Percentiles rank a stretch among this genome's conserved stretches.
Conservation (phyloP, 257 asterid genomes). For the Ilex aquifolium region DNA sequence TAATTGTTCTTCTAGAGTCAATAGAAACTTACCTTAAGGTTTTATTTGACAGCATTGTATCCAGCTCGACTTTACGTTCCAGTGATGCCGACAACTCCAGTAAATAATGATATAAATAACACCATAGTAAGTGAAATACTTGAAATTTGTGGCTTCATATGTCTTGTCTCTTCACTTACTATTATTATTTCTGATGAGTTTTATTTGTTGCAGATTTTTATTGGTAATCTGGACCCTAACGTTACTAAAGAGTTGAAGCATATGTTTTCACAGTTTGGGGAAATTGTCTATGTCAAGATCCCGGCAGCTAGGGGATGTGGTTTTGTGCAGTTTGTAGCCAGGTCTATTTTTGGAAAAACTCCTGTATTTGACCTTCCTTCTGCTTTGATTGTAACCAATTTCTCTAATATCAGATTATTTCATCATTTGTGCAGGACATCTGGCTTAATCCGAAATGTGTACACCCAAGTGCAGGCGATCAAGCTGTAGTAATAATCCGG, state of each 20-base stretch:
- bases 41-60: slow-evolving; percentile 52
- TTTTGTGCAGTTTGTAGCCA: slow-evolving; percentile 79
- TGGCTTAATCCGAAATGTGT: too few species aligned
- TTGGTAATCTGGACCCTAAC: slow-evolving; percentile 84
- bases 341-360: slow-evolving; percentile 30
- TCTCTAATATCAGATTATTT: neutral
- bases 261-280: slow-evolving; percentile 76
- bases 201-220: slow-evolving; percentile 51
- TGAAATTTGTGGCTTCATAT: slow-evolving; percentile 5
- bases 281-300: slow-evolving; percentile 74
- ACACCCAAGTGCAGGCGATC: too few species aligned
- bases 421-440: slow-evolving; percentile 42
- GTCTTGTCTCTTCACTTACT: slow-evolving; percentile 1
- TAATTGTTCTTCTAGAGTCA: too few species aligned
- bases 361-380: too few species aligned
- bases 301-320: slow-evolving; percentile 89
- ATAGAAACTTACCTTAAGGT: neutral
- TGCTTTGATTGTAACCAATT: too few species aligned
- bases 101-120: slow-evolving; percentile 68
- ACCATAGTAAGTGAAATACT: slow-evolving; percentile 63
- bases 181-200: slow-evolving; percentile 6
- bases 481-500: too few species aligned
- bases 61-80: slow-evolving; percentile 62
- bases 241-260: slow-evolving; percentile 77
- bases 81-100: slow-evolving; percentile 60